Conservation (phyloP, 768 basidiomycete genomes). For the Trametopsis cervina region DNA sequence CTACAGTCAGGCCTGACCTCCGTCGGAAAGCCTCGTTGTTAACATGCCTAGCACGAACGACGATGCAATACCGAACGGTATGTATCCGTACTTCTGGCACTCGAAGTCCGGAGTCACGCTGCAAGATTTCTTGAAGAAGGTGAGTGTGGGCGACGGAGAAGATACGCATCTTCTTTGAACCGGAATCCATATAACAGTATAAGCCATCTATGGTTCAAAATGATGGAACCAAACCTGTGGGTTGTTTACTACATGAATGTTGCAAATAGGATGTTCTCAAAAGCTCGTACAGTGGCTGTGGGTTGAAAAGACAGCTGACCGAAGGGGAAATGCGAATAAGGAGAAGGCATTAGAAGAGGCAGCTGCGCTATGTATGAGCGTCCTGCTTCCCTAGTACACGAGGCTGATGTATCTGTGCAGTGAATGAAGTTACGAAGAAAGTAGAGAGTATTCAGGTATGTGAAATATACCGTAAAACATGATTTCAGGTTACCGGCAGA, state of each 20-base stretch:
- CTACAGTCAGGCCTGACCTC: too few relatives aligned
- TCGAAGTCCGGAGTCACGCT: not conserved
- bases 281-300: constrained; percentile 54
- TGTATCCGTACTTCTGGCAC: constrained; percentile 6
- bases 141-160: constrained; percentile 18
- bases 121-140: constrained; percentile 36
- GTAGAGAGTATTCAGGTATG: constrained; percentile 56
- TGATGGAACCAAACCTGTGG: constrained; percentile 68
- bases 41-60: too few relatives aligned
- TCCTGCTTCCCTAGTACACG: not conserved
- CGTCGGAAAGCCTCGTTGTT: too few relatives aligned
- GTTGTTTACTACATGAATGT: constrained; percentile 15
- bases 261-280: not conserved
- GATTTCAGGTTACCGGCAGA: not conserved
- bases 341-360: constrained; percentile 41
- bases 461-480: not conserved
- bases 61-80: not conserved
- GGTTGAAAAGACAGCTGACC: constrained; percentile 26
- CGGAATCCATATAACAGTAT: constrained; percentile 36
- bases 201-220: constrained; percentile 75
- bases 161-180: not conserved
- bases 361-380: constrained; percentile 31
- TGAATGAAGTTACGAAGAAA: constrained; percentile 48
- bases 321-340: constrained; percentile 8
- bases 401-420: constrained; percentile 25